Conservation (phyloP, 148 eudicot species). For the Drosera capensis region DNA sequence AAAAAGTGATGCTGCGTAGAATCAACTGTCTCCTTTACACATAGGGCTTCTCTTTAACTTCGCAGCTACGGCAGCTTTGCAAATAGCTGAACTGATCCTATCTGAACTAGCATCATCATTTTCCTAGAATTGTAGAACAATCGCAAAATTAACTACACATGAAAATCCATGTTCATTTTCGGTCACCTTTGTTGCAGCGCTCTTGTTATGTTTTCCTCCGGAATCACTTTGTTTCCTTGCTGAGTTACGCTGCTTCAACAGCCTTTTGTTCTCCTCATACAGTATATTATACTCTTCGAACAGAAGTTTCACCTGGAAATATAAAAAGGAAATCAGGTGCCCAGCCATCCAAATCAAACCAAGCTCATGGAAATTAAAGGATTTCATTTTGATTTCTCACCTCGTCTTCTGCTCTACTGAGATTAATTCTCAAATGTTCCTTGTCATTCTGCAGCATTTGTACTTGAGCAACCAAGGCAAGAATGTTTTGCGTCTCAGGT, state of each 20-base stretch:
- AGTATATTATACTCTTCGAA: conserved; percentile 45
- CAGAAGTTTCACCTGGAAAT: conserved; percentile 46
- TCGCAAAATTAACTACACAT: neutral
- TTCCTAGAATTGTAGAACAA: neutral
- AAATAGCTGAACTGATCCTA: too few relatives aligned
- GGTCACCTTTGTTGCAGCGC: conserved; percentile 50
- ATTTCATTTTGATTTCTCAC: conserved; percentile 16
- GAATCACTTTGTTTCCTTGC: conserved; percentile 44
- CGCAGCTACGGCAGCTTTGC: too few relatives aligned
- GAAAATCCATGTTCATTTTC: neutral
- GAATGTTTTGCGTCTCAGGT: conserved; percentile 46
- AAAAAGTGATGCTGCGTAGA: too few relatives aligned
- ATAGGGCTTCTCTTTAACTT: too few relatives aligned
- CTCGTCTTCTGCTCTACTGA: conserved; percentile 84
- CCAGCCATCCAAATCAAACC: neutral
- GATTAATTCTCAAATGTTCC: conserved; percentile 61
- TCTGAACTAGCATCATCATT: too few relatives aligned
- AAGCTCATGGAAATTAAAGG: neutral
- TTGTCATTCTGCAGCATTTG: conserved; percentile 48
- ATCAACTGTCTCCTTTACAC: too few relatives aligned
- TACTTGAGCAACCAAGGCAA: conserved; percentile 46
- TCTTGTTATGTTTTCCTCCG: conserved; percentile 40
- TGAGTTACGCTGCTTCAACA: conserved; percentile 28
- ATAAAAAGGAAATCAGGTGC: neutral
- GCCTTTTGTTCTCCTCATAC: conserved; percentile 46